phyloP scores from a whole-genome alignment of 1,284 basidiomycete species.

The Fomitopsis schrenkii region DNA sequence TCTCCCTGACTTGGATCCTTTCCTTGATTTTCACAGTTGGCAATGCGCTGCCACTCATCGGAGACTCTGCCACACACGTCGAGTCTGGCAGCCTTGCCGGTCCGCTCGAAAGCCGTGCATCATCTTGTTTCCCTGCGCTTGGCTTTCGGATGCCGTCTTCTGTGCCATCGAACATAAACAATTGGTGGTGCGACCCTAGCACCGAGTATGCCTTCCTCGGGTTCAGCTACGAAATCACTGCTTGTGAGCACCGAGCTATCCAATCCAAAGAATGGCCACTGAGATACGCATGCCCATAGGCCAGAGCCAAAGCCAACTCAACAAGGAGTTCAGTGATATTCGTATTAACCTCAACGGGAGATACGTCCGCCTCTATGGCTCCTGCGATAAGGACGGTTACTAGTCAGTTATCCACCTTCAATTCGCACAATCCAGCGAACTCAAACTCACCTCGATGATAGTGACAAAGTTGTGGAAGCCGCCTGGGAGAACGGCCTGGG shows the following conservation, averaged over 20 bases:
- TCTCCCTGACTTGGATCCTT: background rate
- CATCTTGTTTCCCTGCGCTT: conserved; percentile 54
- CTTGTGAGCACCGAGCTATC: conserved; percentile 17
- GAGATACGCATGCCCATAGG: conserved; percentile 15
- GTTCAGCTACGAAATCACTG: conserved; percentile 66
- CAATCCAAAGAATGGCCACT: background rate
- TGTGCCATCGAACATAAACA: conserved; percentile 37
- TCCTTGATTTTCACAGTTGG: background rate
- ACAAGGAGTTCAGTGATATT: conserved; percentile 60
- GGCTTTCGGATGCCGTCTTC: conserved; percentile 52
- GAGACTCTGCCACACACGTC: background rate
- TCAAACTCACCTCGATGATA: conserved; percentile 20
- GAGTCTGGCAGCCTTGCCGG: background rate
- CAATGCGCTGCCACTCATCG: background rate
- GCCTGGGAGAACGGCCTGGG: conserved; percentile 69
- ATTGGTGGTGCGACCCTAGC: conserved; percentile 62
- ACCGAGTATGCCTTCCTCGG: conserved; percentile 71
- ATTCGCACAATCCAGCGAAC: background rate
- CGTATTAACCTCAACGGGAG: conserved; percentile 55
- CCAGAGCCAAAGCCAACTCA: conserved; percentile 36
- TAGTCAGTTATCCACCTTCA: conserved; percentile 40
- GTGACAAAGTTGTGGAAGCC: conserved; percentile 66
- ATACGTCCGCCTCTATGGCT: conserved; percentile 70
- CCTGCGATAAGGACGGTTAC: conserved; percentile 58
- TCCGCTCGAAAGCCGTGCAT: conserved; percentile 4